These are phyloP conservation scores for Diaporthe batatas DNA, from an alignment of 2,329 filamentous ascomycete species.

Conservation along the genomic window DNA sequence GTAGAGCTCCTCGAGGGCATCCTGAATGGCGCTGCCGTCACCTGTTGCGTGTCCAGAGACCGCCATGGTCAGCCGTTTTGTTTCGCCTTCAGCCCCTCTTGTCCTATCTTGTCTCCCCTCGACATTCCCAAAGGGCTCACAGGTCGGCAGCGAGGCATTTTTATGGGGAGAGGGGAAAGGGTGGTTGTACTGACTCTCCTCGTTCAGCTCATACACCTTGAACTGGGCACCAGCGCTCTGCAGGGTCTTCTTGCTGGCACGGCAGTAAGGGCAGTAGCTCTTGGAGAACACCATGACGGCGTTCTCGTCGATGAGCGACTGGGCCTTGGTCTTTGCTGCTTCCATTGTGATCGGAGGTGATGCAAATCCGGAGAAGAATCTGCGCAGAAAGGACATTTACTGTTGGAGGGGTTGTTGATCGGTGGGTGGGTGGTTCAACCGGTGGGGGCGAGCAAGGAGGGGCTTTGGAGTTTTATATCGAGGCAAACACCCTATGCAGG, in stretches of 20 bases:
- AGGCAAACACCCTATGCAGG: slow-evolving; percentile 21
- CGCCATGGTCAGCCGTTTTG: not conserved
- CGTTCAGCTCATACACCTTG: slow-evolving; percentile 84
- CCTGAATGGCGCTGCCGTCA: slow-evolving; percentile 86
- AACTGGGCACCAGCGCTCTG: slow-evolving; percentile 78
- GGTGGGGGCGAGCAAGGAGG: slow-evolving; percentile 1
- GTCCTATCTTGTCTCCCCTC: slow-evolving; percentile 36
- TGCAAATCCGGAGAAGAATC: slow-evolving; percentile 72
- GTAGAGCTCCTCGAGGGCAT: slow-evolving; percentile 83
- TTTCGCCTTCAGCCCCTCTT: slow-evolving; percentile 35
- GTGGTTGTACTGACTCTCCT: slow-evolving; percentile 74
- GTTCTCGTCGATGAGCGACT: slow-evolving; percentile 90
- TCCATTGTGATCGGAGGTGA: slow-evolving; percentile 79
- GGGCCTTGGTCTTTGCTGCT: slow-evolving; percentile 84
- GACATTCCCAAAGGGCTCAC: no score
- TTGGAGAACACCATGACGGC: slow-evolving; percentile 96
- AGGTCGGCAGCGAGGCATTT: not conserved
- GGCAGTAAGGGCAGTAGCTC: slow-evolving; percentile 96
- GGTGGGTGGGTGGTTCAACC: slow-evolving; percentile 32
- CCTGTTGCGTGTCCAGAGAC: slow-evolving; percentile 60
- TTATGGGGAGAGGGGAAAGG: no score
- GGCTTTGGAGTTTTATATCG: slow-evolving; percentile 14
- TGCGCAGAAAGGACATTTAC: slow-evolving; percentile 76
- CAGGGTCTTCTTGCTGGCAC: slow-evolving; percentile 80
- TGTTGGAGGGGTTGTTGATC: slow-evolving; percentile 40